A percentile compares a stretch with the other conserved stretches of the same genome.
Conservation (phyloP, 2,329 filamentous ascomycete species). For the Bipolaris gigantea region DNA sequence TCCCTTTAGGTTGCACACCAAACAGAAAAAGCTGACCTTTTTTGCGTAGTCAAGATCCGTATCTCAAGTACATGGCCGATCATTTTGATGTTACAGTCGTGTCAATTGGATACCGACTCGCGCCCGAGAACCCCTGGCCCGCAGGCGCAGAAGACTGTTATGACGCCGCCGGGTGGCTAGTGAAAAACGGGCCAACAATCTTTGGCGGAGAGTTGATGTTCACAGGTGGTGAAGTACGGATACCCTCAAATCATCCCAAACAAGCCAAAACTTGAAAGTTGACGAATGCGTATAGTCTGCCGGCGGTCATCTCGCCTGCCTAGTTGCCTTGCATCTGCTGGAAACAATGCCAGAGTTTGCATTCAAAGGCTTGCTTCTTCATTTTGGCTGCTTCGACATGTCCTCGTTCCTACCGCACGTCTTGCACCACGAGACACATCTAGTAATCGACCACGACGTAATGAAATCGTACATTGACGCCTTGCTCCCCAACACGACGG, state of each 20-base stretch:
- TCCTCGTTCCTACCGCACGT: slow-evolving; percentile 48
- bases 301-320: slow-evolving; percentile 54
- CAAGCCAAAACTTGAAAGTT: background rate
- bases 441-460: slow-evolving; percentile 52
- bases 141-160: slow-evolving; percentile 59
- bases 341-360: slow-evolving; percentile 42
- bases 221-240: slow-evolving; percentile 45
- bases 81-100: slow-evolving; percentile 53
- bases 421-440: slow-evolving; percentile 42
- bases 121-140: slow-evolving; percentile 62
- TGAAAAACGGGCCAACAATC: slow-evolving; percentile 50
- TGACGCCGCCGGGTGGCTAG: slow-evolving; percentile 58
- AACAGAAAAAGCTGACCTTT: slow-evolving; percentile 3
- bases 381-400: slow-evolving; percentile 58
- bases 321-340: slow-evolving; percentile 54
- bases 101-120: slow-evolving; percentile 62
- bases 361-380: slow-evolving; percentile 55
- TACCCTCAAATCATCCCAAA: slow-evolving; percentile 3
- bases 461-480: slow-evolving; percentile 53
- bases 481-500: slow-evolving; percentile 49
- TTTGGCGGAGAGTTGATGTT: slow-evolving; percentile 51
- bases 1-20: too few relatives aligned
- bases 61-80: slow-evolving; percentile 56
- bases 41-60: slow-evolving; percentile 48
- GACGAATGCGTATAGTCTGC: slow-evolving; percentile 45